Evolutionary conservation across 371 early-diverging fungal genomes (phyloP), one percentile per base, ranked within the genome.

Genomic region (Polyrhizophydium stewartii): DNA sequence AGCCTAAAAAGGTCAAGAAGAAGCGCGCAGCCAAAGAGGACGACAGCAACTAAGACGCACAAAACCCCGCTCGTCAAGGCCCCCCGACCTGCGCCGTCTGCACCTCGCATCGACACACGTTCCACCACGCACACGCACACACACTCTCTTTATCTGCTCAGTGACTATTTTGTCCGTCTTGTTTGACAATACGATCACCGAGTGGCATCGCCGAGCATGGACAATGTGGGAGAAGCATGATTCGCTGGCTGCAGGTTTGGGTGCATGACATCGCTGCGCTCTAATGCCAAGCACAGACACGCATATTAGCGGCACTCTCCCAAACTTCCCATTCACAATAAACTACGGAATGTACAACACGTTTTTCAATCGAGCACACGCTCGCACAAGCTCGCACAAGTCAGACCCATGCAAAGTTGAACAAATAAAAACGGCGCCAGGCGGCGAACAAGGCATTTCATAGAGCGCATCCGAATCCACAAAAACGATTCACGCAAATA

Each of bases 1-100:
- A 74, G 59, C 59, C 72, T 43, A 76, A 76, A 66, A 78, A 78
- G 62, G 68, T 71, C 21, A 78, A 76, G 60, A 76, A 78, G 73
- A 73, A 74, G 71, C 53, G 53, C 32, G 53, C 53, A 3, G 35
- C 53, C 5, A 53, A 53, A 27, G 53, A 53, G 24, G 53, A 53
- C 13, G 53, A 53, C 35, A 53, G 53, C 32, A 31, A 19, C 24
- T 53, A n/a, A 31, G 35, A 17, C 16, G 12, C 16, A 50, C 16
- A 10, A 50, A 25, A 12, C 40, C 10, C 10, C 19, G 40, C 40
- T 12, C 40, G 40, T 40, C 40, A 40, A 40, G 19, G 40, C 19
- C 40, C 19, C 40, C 19, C 19, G 10, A 10, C 40, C 19, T 40
- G 12, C 19, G 12, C 40, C 40, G 19, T 40, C 10, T 19, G 10